Evolutionary conservation across 23 red algal species (phyloP).

Genomic region (Agarophyton chilense): DNA sequence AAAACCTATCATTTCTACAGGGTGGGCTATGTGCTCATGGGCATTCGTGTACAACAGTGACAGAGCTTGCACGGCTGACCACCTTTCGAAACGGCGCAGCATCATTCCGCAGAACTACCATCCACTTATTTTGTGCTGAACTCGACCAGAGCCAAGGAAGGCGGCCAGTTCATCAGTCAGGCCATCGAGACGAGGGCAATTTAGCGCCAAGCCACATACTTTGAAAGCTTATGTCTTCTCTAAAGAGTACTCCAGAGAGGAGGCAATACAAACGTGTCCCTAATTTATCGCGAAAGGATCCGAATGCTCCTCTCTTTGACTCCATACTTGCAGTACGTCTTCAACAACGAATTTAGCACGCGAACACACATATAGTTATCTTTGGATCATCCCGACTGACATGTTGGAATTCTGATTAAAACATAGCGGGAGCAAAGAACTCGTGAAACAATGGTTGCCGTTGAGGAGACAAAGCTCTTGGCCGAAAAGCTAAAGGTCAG

Average conservation of each 20-base stretch:
- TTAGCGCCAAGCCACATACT: no score
- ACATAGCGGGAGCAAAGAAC: conserved; percentile 36
- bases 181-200: no score
- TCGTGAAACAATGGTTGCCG: conserved; percentile 44
- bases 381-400: not conserved
- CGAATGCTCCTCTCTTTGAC: not conserved
- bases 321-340: conserved; percentile 19
- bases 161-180: no score
- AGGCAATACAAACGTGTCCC: conserved; percentile 17
- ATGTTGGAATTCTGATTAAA: not conserved
- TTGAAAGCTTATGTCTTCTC: not conserved
- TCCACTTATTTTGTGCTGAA: no score
- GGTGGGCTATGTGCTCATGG: no score
- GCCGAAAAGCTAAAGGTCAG: conserved; percentile 34
- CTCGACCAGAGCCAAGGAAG: no score
- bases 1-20: no score
- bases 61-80: no score
- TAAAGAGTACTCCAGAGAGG: not conserved
- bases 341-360: not conserved
- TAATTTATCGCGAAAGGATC: conserved; percentile 22
- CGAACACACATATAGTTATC: no score
- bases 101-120: no score
- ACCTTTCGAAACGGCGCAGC: no score
- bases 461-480: conserved; percentile 56
- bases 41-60: no score